These are phyloP conservation scores for Penicillium sp. DNA, from an alignment of 2,329 filamentous ascomycete genomes.

Conservation along the genomic window DNA sequence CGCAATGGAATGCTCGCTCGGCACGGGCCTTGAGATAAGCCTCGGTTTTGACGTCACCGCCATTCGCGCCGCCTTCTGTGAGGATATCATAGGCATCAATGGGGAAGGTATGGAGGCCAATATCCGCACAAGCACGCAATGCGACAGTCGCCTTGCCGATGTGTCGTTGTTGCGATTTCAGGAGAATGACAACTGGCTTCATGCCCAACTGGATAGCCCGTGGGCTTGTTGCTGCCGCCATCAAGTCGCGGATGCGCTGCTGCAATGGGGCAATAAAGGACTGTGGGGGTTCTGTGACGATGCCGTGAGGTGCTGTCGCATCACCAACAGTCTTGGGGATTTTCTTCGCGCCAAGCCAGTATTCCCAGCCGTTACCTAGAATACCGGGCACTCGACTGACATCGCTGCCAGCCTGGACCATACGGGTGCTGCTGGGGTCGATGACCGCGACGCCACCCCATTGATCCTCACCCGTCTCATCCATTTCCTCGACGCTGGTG, in stretches of 20 bases:
- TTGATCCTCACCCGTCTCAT: conserved; percentile 64
- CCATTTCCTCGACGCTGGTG: conserved; percentile 51
- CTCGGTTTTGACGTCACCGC: conserved; percentile 91
- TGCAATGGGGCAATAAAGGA: conserved; percentile 61
- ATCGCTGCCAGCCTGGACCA: conserved; percentile 88
- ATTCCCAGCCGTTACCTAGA: conserved; percentile 79
- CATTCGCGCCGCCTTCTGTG: conserved; percentile 84
- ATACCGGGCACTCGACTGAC: conserved; percentile 77
- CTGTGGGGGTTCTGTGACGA: conserved; percentile 41
- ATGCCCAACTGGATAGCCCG: conserved; percentile 84
- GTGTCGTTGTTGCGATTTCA: conserved; percentile 88
- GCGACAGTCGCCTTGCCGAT: conserved; percentile 89
- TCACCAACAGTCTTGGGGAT: conserved; percentile 53
- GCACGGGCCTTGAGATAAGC: conserved; percentile 84
- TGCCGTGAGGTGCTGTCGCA: conserved; percentile 36
- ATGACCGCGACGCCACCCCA: conserved; percentile 89
- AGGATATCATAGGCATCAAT: conserved; percentile 93
- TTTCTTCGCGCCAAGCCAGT: conserved; percentile 79
- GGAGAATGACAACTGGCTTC: conserved; percentile 81
- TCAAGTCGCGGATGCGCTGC: conserved; percentile 76
- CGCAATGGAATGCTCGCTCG: conserved; percentile 86
- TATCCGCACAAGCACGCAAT: conserved; percentile 75
- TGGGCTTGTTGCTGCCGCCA: conserved; percentile 84
- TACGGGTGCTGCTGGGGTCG: conserved; percentile 81
- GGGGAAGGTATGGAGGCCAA: conserved; percentile 84